Base-by-base conservation (phyloP, 495 filamentous ascomycete species). In the Penicillium atrosanguineum region DNA sequence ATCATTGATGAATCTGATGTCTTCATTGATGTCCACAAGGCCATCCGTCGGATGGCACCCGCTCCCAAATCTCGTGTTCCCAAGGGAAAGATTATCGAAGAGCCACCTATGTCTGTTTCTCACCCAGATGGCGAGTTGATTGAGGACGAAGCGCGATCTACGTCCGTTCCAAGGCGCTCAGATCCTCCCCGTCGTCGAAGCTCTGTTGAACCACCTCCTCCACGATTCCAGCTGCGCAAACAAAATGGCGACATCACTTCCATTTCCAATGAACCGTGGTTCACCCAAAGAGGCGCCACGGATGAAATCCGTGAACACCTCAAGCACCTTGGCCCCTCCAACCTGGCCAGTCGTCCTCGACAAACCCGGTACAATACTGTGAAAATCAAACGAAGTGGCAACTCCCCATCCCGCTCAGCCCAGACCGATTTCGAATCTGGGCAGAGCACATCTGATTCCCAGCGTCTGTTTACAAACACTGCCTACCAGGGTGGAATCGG, bases 11-110 rank as follows among this genome's bases (percentile, higher is more conserved):
- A 97, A 68, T 95, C 91, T 4, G 92, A 97, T 65, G 91, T 98
- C 19, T 98, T 91, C 59, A 86, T 98, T 57, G 94, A 98, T 69
- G 91, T 98, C 11, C 84, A 96, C 74, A 97, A 97, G 70, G 95
- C 93, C 7, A 96, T 98, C 57, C 82, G 94, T 28, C 87, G 94
- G 20, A 79, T 87, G 70, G 71, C 81, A 20, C 85, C 84, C 7
- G 87, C 87, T 0, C 86, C 86, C 31, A 77, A 81, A 60, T 75
- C 76, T 40, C 72, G 86, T 52, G 72, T 85, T 44, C 75, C 80
- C 16, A 86, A 87, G 61, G 79, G 81, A 48, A 71, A 73, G 56
- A 71, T 84, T 57, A 73, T 83, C 31, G 72, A 82, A 62, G 71
- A 78, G 46, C 63, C 73, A 14, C 74, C 74, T 7, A 60, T 62